Base-by-base conservation (phyloP, 495 filamentous ascomycete genomes). In the Daldinia loculata region DNA sequence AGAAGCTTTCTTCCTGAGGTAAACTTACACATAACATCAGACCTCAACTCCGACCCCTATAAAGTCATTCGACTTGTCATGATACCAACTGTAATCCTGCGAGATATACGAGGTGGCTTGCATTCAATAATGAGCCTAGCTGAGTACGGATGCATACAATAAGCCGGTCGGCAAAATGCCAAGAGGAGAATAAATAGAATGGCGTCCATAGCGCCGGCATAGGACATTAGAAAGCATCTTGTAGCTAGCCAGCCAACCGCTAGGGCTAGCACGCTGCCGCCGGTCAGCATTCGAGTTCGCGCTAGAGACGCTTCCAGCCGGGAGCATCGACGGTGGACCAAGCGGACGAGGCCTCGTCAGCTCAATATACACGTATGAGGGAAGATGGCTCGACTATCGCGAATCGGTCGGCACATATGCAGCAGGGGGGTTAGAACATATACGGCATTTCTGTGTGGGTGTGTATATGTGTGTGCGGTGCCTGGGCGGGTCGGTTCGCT, bases 331-430 rank as follows among this genome's bases (percentile, higher is more conserved):
- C 34, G 15, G 56, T 48, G 52, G 62, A 34, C 52, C 61, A 69
- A 66, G 57, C n/a, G 30, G 43, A 36, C 43, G 27, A 66, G 61
- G 66, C 51, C 57, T 74, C 71, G 71, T 74, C 71, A 74, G 71
- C 71, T 66, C 51, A 74, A 70, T 67, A 72, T 63, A 56, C 53
- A 19, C 29, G 53, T 58, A 68, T 63, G 57, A 70, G 66, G 57
- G 43, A 63, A 74, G 52, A 60, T 52, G 48, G 63, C 29, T 57
- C 53, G 59, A 63, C 59, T 43, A 68, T 70, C 71, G 56, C 74
- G 74, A 71, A 62, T 63, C 63, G 63, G 11, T 43, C 64, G 67
- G 63, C 58, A 74, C 45, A 56, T 73, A 70, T 64, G 64, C 61
- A 59, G 17, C 36, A 57, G 38, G 19, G 50, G 26, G 41, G 41